phyloP scores from a whole-genome alignment of 306 rosid species.

The Prunus persica region DNA sequence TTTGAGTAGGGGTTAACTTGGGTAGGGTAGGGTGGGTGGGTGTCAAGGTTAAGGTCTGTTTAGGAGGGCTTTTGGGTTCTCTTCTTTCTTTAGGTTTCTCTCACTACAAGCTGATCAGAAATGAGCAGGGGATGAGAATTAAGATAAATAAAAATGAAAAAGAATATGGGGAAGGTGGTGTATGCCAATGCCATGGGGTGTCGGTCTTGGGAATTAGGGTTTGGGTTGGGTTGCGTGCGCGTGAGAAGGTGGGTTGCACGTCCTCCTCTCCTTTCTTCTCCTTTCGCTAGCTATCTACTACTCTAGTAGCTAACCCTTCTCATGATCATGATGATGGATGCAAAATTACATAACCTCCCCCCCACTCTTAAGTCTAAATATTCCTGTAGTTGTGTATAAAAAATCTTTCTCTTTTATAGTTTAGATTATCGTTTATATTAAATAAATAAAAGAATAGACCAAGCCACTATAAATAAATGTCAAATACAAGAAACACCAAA shows the following conservation, averaged over 20 bases:
- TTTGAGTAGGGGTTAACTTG: not conserved
- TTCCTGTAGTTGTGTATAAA: too few relatives aligned
- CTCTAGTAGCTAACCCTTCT: not conserved
- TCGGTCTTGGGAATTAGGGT: conserved; percentile 22
- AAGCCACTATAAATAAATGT: too few relatives aligned
- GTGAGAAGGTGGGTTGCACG: conserved; percentile 17
- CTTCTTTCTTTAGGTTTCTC: not conserved
- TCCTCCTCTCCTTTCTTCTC: not conserved
- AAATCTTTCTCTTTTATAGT: rapidly evolving
- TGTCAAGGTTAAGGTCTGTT: not conserved
- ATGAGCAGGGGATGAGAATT: not conserved
- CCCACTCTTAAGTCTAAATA: not conserved
- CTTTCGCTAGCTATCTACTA: not conserved
- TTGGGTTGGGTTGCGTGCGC: conserved; percentile 9
- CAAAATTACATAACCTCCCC: not conserved
- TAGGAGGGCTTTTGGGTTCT: not conserved
- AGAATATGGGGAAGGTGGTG: not conserved
- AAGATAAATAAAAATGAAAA: not conserved
- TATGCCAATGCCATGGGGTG: not conserved
- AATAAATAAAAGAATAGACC: too few relatives aligned
- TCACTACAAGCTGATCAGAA: not conserved
- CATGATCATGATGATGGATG: not conserved
- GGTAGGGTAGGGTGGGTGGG: not conserved
- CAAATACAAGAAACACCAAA: too few relatives aligned
- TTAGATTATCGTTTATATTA: too few relatives aligned